Base-by-base conservation (phyloP, 257 asterid species). In the Penstemon eatonii region DNA sequence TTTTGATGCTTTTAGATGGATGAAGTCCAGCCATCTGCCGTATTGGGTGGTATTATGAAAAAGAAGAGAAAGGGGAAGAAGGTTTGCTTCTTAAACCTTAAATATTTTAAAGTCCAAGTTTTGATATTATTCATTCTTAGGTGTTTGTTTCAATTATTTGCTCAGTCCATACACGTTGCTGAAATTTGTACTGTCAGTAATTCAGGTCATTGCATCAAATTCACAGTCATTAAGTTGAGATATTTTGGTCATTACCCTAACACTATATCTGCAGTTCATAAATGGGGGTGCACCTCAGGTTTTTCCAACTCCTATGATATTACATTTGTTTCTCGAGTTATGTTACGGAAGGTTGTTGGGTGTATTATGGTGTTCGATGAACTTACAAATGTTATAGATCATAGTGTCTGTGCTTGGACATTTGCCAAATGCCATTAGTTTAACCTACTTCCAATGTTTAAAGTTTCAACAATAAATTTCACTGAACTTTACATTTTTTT, bases 1-100 rank as follows among this genome's bases (percentile, higher is more conserved):
- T 47, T 50, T 76, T 65, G 51, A 67, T 67, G 63, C 68, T 79
- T 49, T 68, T 70, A 94, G 99, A 83, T 84, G 82, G 99, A 89
- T 80, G 96, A 84, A 77, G 96, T 94, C 65, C 90, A 81, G 72
- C 97, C 99, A 76, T 80, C 93, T 66, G 84, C 75, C 53, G 66
- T 85, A 63, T 73, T 91, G 77, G 96, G 97, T 72, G 99, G 99
- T 45, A 70, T 82, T 42, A 39, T 73, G 73, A 95, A 89, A 61
- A 90, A 81, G 79, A 90, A 85, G 85, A 89, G 72, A 64, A 86
- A 82, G 77, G 84, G 90, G 63, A 80, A 87, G 66, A 94, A 91
- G 97, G 96, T 93, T 74, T 41, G 76, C 25, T 49, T 76, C 15
- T 47, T 54, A 25, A 25, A 56, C 38, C 19, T 58, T 18, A 39